Evolutionary conservation across 2,329 filamentous ascomycete species (phyloP).

Genomic region (Scytalidium lignicola): DNA sequence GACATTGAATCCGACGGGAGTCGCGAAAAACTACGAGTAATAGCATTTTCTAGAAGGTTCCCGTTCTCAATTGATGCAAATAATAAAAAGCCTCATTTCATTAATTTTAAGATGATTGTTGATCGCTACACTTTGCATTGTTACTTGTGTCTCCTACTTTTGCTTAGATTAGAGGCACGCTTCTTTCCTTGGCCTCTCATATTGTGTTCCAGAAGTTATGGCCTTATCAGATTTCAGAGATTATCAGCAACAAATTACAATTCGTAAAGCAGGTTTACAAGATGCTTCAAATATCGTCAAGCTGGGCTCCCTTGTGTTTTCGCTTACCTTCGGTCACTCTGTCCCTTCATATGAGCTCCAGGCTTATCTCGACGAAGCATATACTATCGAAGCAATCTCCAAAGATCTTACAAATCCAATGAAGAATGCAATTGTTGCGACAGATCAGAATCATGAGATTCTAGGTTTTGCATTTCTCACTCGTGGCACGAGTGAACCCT

Average conservation of each 20-base stretch:
- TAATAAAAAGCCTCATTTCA: no score
- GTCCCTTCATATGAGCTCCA: conserved; percentile 32
- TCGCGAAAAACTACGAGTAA: no score
- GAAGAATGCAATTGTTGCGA: conserved; percentile 25
- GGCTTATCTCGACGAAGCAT: conserved; percentile 33
- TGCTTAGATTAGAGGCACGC: no score
- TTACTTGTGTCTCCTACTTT: no score
- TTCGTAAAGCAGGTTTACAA: conserved; percentile 22
- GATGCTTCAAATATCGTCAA: conserved; percentile 28
- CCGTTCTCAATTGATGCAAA: no score
- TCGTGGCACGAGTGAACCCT: conserved; percentile 32
- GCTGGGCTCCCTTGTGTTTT: conserved; percentile 33
- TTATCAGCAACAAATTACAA: not conserved
- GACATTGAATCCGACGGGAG: no score
- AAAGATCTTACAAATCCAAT: conserved; percentile 21
- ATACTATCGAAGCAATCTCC: conserved; percentile 23
- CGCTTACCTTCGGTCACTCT: conserved; percentile 37
- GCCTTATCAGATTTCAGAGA: no score
- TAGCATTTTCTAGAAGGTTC: no score
- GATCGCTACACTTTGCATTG: no score
- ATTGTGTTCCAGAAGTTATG: no score
- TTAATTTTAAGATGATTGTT: no score
- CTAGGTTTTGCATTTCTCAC: conserved; percentile 38
- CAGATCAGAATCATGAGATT: conserved; percentile 13
- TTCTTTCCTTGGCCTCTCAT: no score